Conservation (phyloP, 2,329 filamentous ascomycete genomes). For the Beauveria sp. region DNA sequence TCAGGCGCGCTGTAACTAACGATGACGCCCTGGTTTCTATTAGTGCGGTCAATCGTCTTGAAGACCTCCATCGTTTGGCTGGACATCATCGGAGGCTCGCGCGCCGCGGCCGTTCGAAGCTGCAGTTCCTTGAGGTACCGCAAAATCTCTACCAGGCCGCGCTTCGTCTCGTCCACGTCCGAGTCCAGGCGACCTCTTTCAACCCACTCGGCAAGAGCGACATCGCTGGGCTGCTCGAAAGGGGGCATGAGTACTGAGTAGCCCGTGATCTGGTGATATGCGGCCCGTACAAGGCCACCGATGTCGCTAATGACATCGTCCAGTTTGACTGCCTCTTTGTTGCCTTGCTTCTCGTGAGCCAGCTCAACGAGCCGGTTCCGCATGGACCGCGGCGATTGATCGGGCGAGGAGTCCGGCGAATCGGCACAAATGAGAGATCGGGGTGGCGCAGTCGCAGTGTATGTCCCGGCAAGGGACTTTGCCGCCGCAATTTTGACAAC, state of each 20-base stretch:
- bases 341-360: neutral
- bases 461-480: neutral
- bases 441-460: constrained; percentile 1
- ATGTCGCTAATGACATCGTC: neutral
- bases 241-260: neutral
- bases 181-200: constrained; percentile 18
- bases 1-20: constrained; percentile 3
- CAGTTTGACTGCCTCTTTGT: neutral
- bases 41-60: neutral
- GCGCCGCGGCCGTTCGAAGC: constrained; percentile 13
- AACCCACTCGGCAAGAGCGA: constrained; percentile 20
- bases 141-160: constrained; percentile 17
- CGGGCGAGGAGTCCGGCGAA: constrained; percentile 7
- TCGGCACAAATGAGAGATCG: constrained; percentile 16
- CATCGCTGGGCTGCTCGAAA: constrained; percentile 13
- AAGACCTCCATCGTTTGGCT: neutral
- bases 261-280: neutral
- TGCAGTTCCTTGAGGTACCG: constrained; percentile 18
- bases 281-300: neutral
- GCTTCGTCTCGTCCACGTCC: constrained; percentile 18
- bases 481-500: neutral
- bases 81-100: neutral
- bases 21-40: neutral
- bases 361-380: neutral
- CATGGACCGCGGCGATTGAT: neutral